Conservation (phyloP, 2,329 filamentous ascomycete species). For the Cercospora citrullina region DNA sequence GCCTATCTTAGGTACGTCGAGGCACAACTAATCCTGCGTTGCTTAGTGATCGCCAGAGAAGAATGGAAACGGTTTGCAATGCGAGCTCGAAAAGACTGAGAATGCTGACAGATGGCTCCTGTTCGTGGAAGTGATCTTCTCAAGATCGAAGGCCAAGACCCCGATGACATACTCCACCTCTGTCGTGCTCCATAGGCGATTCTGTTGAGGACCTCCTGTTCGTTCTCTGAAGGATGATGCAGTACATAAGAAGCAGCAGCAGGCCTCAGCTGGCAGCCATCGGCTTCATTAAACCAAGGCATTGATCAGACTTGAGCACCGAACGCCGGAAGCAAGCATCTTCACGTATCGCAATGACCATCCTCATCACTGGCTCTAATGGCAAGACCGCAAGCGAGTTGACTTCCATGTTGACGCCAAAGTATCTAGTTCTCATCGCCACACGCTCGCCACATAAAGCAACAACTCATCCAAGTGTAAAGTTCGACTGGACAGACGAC, state of each 20-base stretch:
- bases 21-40: background rate
- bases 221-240: background rate
- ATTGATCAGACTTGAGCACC: background rate
- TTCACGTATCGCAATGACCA: constrained; percentile 17
- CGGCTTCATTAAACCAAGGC: background rate
- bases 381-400: constrained; percentile 24
- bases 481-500: background rate
- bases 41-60: background rate
- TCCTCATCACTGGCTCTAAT: constrained; percentile 26
- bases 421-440: constrained; percentile 14
- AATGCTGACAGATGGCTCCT: background rate
- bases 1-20: background rate
- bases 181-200: background rate
- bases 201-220: background rate
- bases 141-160: background rate
- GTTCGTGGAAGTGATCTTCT: background rate
- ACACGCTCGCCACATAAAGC: constrained; percentile 11
- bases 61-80: background rate
- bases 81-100: background rate
- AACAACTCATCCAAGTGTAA: background rate
- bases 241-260: background rate
- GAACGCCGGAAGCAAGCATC: background rate
- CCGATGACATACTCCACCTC: background rate
- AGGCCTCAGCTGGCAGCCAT: background rate
- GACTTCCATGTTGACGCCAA: constrained; percentile 14